Evolutionary conservation across 306 rosid species (phyloP).

Genomic region (Medicago lupulina): DNA sequence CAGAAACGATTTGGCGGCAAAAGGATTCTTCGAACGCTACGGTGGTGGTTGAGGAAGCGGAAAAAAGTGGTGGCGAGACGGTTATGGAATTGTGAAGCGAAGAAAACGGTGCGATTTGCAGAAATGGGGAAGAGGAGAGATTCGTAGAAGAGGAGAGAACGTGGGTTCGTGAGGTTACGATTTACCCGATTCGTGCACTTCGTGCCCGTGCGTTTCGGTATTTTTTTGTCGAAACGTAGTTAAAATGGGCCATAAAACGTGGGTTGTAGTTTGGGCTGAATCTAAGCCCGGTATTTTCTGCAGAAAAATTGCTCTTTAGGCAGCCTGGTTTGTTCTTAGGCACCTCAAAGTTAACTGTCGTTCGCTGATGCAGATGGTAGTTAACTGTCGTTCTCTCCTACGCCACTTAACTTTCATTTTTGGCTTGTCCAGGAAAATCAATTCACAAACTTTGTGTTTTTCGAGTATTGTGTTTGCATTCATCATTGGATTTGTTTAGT

Average conservation of each 20-base stretch:
- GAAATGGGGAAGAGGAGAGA: not conserved
- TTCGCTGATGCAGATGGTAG: too few species aligned
- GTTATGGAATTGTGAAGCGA: not conserved
- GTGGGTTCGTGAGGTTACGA: conserved; percentile 15
- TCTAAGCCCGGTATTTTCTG: not conserved
- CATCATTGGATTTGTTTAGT: too few species aligned
- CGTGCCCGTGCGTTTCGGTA: not conserved
- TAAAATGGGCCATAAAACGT: not conserved
- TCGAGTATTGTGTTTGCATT: too few species aligned
- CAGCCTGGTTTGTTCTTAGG: too few species aligned
- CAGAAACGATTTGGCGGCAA: not conserved
- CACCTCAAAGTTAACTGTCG: too few species aligned
- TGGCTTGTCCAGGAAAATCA: too few species aligned
- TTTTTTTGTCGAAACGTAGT: not conserved
- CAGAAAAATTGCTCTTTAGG: too few species aligned
- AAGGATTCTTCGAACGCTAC: not conserved
- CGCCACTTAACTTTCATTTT: too few species aligned
- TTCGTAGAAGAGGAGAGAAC: conserved; percentile 1
- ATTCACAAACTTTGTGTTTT: too few species aligned
- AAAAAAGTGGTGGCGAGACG: not conserved
- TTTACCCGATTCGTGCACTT: conserved; percentile 12
- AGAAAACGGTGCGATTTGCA: not conserved
- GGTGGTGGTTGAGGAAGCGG: not conserved
- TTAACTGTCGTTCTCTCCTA: too few species aligned
- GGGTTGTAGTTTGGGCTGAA: not conserved